Percentiles rank a stretch among this genome's conserved stretches.
Evolutionary conservation across 805 yeast genomes (phyloP).

Genomic region (Suhomyces sp.): DNA sequence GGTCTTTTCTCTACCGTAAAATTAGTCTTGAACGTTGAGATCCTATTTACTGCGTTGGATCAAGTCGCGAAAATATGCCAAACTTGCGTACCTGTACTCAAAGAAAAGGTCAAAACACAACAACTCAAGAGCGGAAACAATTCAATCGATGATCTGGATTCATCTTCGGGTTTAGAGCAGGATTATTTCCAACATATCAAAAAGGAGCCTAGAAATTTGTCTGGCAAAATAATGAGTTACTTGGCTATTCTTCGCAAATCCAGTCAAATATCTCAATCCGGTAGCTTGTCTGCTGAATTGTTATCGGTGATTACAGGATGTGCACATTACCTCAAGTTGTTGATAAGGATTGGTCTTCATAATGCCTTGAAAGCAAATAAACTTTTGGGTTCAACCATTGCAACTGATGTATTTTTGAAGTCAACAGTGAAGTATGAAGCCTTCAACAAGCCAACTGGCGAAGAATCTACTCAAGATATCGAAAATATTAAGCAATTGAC

Average conservation of each 20-base stretch:
- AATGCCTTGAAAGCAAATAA: slow-evolving; percentile 71
- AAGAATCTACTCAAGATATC: slow-evolving; percentile 7
- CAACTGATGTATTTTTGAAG: slow-evolving; percentile 61
- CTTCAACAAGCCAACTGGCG: slow-evolving; percentile 7
- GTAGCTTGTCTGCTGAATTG: slow-evolving; percentile 58
- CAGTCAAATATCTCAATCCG: slow-evolving; percentile 32
- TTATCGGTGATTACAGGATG: slow-evolving; percentile 82
- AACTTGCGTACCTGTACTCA: slow-evolving; percentile 7
- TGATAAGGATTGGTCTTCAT: slow-evolving; percentile 76
- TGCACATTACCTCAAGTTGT: slow-evolving; percentile 86
- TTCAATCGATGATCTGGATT: slow-evolving; percentile 11
- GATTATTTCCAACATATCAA: slow-evolving; percentile 38
- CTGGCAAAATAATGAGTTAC: slow-evolving; percentile 87
- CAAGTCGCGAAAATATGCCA: slow-evolving; percentile 11
- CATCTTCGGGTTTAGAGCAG: slow-evolving; percentile 13
- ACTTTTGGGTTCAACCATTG: slow-evolving; percentile 52
- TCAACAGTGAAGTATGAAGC: slow-evolving; percentile 32
- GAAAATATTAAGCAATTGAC: slow-evolving; percentile 25
- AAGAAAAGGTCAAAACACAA: slow-evolving; percentile 6
- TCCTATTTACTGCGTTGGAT: slow-evolving; percentile 75
- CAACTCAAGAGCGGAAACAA: background rate
- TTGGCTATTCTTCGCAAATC: slow-evolving; percentile 76
- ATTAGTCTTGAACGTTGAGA: slow-evolving; percentile 69
- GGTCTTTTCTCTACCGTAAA: slow-evolving; percentile 72
- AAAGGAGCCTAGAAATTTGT: slow-evolving; percentile 77